phyloP scores from a whole-genome alignment of 164 flowering plant species.

The Dillenia suffruticosa region DNA sequence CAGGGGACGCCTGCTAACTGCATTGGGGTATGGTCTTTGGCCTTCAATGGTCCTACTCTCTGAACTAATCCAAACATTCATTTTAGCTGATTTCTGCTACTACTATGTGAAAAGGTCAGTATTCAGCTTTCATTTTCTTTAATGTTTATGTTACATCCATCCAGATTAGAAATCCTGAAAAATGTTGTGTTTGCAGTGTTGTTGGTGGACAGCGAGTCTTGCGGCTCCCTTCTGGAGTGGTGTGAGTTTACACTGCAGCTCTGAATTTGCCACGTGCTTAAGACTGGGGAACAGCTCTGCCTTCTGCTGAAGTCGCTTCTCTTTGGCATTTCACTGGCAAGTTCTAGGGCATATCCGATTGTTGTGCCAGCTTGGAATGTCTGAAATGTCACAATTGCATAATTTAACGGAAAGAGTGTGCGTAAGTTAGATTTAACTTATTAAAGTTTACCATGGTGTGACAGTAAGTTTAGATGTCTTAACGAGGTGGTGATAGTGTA shows the following conservation, averaged over 20 bases:
- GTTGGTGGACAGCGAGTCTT: conserved; percentile 51
- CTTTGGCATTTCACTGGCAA: not conserved
- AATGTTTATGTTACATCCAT: not conserved
- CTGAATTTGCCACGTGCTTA: conserved; percentile 1
- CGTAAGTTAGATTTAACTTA: too few relatives aligned
- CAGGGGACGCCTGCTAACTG: conserved; percentile 37
- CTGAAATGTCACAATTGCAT: not conserved
- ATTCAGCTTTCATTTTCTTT: not conserved
- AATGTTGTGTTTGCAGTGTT: conserved; percentile 23
- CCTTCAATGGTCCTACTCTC: conserved; percentile 49
- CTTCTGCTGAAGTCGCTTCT: not conserved
- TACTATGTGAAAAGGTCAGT: conserved; percentile 43
- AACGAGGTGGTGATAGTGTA: too few relatives aligned
- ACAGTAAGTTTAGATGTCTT: too few relatives aligned
- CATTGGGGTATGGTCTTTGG: conserved; percentile 49
- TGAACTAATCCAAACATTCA: conserved; percentile 44
- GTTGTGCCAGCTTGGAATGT: not conserved
- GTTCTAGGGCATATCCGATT: not conserved
- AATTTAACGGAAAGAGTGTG: too few relatives aligned
- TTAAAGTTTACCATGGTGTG: too few relatives aligned
- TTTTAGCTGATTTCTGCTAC: conserved; percentile 45
- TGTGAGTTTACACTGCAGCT: conserved; percentile 15
- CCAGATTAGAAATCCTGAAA: not conserved
- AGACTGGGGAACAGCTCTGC: not conserved
- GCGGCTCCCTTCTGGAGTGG: conserved; percentile 52